phyloP scores from a whole-genome alignment of 1,284 basidiomycete genomes.

The Naganishia sp. region DNA sequence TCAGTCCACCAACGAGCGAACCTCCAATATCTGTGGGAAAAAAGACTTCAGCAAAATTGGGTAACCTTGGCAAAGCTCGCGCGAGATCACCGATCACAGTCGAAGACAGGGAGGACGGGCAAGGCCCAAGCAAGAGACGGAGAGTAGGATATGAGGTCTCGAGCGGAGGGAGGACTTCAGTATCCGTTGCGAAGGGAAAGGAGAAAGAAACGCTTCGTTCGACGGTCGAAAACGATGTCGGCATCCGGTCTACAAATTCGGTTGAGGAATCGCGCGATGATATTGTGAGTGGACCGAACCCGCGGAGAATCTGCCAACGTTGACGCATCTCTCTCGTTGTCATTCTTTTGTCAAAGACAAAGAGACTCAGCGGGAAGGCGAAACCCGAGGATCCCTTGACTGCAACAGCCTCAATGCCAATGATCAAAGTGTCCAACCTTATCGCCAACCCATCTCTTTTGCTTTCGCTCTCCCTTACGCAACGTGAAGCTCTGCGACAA shows the following conservation, averaged over 20 bases:
- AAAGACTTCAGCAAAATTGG: background rate
- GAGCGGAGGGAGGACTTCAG: too few species aligned
- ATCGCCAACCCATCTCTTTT: conserved; percentile 1
- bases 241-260: too few species aligned
- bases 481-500: conserved; percentile 10
- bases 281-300: too few species aligned
- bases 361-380: too few species aligned
- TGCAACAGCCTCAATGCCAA: background rate
- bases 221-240: too few species aligned
- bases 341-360: too few species aligned
- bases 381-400: too few species aligned
- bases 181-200: too few species aligned
- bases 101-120: background rate
- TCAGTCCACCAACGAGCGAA: conserved; percentile 18
- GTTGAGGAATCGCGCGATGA: too few species aligned
- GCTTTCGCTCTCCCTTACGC: background rate
- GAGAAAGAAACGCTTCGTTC: too few species aligned
- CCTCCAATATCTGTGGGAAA: conserved; percentile 1
- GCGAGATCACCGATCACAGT: background rate
- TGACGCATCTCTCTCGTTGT: too few species aligned
- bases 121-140: background rate
- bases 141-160: background rate
- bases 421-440: conserved; percentile 8
- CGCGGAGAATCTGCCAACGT: too few species aligned
- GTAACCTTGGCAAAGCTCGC: background rate